Conservation (phyloP, 2,329 filamentous ascomycete species). For the Ploettnerulaceae sp. region DNA sequence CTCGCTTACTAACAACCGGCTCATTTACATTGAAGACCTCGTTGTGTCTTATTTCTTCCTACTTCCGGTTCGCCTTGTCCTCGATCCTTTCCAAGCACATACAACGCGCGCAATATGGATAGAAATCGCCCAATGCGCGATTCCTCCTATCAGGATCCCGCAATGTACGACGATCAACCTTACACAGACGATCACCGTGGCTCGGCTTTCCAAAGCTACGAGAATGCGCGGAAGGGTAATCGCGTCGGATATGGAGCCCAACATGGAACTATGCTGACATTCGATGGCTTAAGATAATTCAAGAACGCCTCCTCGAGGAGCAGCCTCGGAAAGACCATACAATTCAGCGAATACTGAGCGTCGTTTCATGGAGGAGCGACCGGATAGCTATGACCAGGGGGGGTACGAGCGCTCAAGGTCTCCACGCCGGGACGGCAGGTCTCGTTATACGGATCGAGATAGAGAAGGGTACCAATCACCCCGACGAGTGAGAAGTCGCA, state of each 20-base stretch:
- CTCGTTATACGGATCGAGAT: slow-evolving; percentile 34
- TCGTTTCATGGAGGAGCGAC: slow-evolving; percentile 30
- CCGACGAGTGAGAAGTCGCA: slow-evolving; percentile 28
- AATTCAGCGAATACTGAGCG: slow-evolving; percentile 19
- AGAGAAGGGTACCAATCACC: slow-evolving; percentile 33
- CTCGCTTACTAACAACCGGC: too few relatives aligned
- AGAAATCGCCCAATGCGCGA: slow-evolving; percentile 19
- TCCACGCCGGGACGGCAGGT: slow-evolving; percentile 32
- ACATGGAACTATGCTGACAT: slow-evolving; percentile 33
- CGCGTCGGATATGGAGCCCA: slow-evolving; percentile 29
- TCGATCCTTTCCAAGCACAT: not conserved
- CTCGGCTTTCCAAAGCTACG: slow-evolving; percentile 27
- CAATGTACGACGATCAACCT: slow-evolving; percentile 43
- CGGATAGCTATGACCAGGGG: slow-evolving; percentile 32
- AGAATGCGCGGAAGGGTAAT: slow-evolving; percentile 35
- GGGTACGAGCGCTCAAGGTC: slow-evolving; percentile 38
- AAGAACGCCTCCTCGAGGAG: slow-evolving; percentile 29
- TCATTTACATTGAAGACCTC: too few relatives aligned
- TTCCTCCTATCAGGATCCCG: slow-evolving; percentile 26
- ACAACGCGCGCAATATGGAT: slow-evolving; percentile 20
- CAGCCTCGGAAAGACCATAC: slow-evolving; percentile 21
- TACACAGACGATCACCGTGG: slow-evolving; percentile 23
- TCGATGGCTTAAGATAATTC: slow-evolving; percentile 33
- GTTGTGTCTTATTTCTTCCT: too few relatives aligned
- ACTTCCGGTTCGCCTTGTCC: not conserved